Evolutionary conservation across 805 yeast species (phyloP), one percentile per base, ranked within the genome.

Genomic region (Helenozyma rhizophorensis): DNA sequence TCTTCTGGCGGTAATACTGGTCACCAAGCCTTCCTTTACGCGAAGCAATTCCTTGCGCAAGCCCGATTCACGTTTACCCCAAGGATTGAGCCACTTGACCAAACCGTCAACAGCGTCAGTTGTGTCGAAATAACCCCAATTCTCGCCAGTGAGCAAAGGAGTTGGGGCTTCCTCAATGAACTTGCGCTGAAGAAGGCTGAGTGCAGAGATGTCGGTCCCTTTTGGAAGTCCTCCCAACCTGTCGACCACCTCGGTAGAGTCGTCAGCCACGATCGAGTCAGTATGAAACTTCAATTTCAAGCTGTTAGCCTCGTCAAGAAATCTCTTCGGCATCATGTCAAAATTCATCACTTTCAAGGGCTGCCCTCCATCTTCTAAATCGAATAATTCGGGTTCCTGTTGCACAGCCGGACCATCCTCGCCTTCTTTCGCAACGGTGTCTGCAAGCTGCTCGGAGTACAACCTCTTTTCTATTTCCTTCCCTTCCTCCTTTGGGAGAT

Each of bases 91-190:
- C 86, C 90, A 82, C n/a, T 58, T 53, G 7, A 80, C 37, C 16
- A 89, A 51, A 10, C 52, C 52, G 1, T 72, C 74, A 21, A 87
- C 55, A 24, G 82, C 80, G n/a, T 69, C 73, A 0, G 71, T 65
- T 2, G 52, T 60, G 43, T 87, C 95, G 43, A 78, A 74, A 45
- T 56, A 84, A 34, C 81, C 73, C 97, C 97, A 88, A 23, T 75
- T 74, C 4, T 57, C 40, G 1, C 72, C 65, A 10, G 68, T 56
- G 8, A 78, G 44, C 14, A 85, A 51, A 5, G 78, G 72, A 34
- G 70, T 75, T 1, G 80, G 74, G 2, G 67, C 60, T 50, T 85
- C 95, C 47, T 83, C 94, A 14, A 81, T 58, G 11, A 76, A 45
- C 50, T 84, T 86, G 28, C 85, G 62, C 48, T 82, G 79, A 17